These are phyloP conservation scores for Musa beccarii DNA, from an alignment of 176 grass and related monocot species.

Conservation along the genomic window DNA sequence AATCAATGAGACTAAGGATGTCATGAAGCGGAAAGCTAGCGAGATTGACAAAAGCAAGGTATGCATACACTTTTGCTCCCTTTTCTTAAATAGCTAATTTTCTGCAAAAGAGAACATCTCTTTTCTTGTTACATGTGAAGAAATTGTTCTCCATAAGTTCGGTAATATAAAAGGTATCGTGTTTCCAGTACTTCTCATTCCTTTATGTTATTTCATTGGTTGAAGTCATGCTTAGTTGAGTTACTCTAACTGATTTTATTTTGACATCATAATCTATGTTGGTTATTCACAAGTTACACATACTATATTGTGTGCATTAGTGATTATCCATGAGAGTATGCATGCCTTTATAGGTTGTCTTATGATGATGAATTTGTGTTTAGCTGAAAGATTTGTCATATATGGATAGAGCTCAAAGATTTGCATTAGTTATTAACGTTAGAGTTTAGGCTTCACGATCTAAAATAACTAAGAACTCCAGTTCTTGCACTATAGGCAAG, in stretches of 20 bases:
- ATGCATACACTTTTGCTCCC: neutral
- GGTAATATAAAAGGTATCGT: neutral
- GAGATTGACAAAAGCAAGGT: conserved; percentile 97
- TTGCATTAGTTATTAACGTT: neutral
- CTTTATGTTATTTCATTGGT: neutral
- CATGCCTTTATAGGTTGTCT: neutral
- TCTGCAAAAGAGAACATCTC: neutral
- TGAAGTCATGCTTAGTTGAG: neutral
- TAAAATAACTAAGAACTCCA: neutral
- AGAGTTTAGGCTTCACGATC: neutral
- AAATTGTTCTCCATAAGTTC: neutral
- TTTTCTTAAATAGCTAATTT: conserved; percentile 2
- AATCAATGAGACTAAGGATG: conserved; percentile 74
- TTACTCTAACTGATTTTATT: neutral
- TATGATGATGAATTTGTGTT: neutral
- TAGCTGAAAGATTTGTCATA: neutral
- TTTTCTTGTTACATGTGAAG: neutral
- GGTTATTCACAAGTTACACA: neutral
- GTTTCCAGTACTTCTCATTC: neutral
- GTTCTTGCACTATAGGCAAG: no score
- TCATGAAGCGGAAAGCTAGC: conserved; percentile 58
- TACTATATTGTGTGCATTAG: neutral
- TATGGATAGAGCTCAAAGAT: neutral
- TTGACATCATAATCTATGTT: conserved; percentile 1
- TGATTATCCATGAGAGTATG: neutral